phyloP scores from a whole-genome alignment of 148 eudicot species.

The Silene latifolia region DNA sequence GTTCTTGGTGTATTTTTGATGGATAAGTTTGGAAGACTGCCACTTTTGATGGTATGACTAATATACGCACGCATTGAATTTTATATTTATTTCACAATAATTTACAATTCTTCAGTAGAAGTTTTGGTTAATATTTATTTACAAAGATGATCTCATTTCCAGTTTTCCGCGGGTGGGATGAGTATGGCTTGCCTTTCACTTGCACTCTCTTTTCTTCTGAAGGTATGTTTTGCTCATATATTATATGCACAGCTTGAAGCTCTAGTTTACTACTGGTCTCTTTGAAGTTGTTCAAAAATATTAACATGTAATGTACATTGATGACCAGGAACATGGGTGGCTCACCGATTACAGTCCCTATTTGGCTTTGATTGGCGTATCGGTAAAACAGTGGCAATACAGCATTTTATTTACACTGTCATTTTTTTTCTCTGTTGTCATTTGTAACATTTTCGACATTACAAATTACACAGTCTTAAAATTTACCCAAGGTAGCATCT shows the following conservation, averaged over 20 bases:
- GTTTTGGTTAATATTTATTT: not conserved
- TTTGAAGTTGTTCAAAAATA: not conserved
- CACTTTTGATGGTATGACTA: constrained; percentile 51
- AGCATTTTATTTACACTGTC: not conserved
- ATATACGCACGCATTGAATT: too few species aligned
- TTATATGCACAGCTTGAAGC: too few species aligned
- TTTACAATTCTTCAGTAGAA: too few species aligned
- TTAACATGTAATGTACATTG: not conserved
- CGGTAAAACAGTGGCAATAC: constrained; percentile 16
- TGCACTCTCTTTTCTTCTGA: constrained; percentile 27
- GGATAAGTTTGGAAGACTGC: constrained; percentile 49
- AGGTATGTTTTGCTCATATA: constrained; percentile 9
- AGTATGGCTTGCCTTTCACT: constrained; percentile 21
- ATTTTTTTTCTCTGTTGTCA: too few species aligned
- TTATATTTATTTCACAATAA: too few species aligned
- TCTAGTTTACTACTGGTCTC: not conserved
- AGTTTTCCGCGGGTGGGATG: constrained; percentile 29
- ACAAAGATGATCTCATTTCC: not conserved
- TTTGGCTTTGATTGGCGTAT: constrained; percentile 28
- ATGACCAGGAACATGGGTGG: constrained; percentile 27
- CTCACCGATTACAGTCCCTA: constrained; percentile 26
- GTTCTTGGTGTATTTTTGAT: constrained; percentile 35
- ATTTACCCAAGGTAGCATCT: too few species aligned
- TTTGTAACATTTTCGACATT: too few species aligned
- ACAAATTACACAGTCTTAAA: too few species aligned